Percentiles rank a stretch among this genome's conserved stretches.
Evolutionary conservation across 768 basidiomycete genomes (phyloP).

Genomic region (Phanerochaete carnosa): DNA sequence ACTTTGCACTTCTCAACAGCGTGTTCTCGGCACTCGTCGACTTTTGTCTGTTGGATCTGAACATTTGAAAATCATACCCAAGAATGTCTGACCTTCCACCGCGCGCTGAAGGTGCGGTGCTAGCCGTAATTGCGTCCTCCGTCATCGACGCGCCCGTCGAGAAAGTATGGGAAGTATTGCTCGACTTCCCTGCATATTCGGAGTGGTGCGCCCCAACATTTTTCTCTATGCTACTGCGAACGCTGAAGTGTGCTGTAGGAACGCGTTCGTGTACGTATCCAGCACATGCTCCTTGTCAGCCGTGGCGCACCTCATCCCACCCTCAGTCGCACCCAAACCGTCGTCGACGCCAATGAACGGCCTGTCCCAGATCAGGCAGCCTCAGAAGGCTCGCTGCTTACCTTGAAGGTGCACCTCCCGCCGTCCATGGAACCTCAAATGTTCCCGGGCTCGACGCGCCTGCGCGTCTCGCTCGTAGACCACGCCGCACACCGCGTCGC

Average conservation of each 20-base stretch:
- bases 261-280: constrained; percentile 62
- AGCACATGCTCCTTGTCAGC: not conserved
- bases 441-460: constrained; percentile 34
- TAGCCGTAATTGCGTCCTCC: constrained; percentile 42
- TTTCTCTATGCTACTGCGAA: not conserved
- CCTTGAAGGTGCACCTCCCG: constrained; percentile 58
- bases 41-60: no score
- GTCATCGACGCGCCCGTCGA: constrained; percentile 60
- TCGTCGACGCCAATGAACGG: constrained; percentile 37
- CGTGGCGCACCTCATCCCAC: not conserved
- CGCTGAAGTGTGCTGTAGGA: constrained; percentile 39
- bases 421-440: constrained; percentile 49
- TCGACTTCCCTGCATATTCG: constrained; percentile 58
- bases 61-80: no score
- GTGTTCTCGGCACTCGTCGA: no score
- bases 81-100: constrained; percentile 3
- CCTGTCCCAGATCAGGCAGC: constrained; percentile 48
- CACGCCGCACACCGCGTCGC: constrained; percentile 50
- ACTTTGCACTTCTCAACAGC: no score
- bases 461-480: constrained; percentile 49
- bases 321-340: constrained; percentile 45
- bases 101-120: constrained; percentile 34
- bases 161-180: constrained; percentile 57
- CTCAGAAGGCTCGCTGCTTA: constrained; percentile 43
- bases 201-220: constrained; percentile 46